phyloP scores from a whole-genome alignment of 1,284 basidiomycete species.

The Trichosporon ovoides region DNA sequence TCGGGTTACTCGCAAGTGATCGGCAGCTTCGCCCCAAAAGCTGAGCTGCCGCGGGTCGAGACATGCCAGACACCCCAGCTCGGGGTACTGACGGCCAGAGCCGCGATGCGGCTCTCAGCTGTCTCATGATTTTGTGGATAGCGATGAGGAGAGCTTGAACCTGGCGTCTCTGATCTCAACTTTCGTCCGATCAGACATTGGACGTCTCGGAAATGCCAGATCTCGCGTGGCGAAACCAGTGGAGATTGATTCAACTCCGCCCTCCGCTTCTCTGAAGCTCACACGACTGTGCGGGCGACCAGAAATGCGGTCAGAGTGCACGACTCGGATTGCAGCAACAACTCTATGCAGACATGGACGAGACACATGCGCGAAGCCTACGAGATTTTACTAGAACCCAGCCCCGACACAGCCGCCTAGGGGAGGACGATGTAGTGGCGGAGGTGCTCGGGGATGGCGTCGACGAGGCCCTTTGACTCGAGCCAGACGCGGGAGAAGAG shows the following conservation, averaged over 20 bases:
- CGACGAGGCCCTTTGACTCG: conserved; percentile 69
- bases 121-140: conserved; percentile 6
- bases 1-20: neutral
- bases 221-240: neutral
- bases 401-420: conserved; percentile 19
- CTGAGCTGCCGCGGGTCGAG: neutral
- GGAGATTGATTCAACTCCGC: neutral
- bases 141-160: neutral
- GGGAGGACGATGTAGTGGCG: conserved; percentile 79
- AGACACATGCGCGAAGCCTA: too few species aligned
- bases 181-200: neutral
- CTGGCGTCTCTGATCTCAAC: neutral
- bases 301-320: neutral
- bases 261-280: neutral
- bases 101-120: conserved; percentile 11
- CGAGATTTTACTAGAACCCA: too few species aligned
- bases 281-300: neutral
- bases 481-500: conserved; percentile 96
- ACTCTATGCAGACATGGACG: too few species aligned
- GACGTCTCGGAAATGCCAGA: neutral
- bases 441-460: conserved; percentile 75
- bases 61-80: neutral
- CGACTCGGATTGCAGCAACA: too few species aligned
- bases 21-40: neutral
- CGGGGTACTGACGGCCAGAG: neutral